These are phyloP conservation scores for Pythium myriotylum DNA, from an alignment of 352 stramenopile genomes.

Conservation along the genomic window DNA sequence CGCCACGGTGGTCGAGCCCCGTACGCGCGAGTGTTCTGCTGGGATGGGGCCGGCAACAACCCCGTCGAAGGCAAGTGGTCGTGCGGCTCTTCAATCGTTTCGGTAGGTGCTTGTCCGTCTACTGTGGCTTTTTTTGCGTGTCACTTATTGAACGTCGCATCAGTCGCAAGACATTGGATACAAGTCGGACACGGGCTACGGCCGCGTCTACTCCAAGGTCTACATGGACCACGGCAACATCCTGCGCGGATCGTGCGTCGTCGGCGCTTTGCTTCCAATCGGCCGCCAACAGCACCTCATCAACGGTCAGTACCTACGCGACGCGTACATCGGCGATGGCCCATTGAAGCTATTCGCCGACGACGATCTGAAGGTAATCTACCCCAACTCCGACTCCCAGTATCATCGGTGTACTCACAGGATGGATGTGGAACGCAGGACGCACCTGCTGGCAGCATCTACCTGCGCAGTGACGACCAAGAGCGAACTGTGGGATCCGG, in stretches of 20 bases:
- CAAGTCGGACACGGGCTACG: conserved; percentile 53
- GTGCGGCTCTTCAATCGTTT: conserved; percentile 72
- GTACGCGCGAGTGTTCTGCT: conserved; percentile 79
- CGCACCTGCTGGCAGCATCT: conserved; percentile 43
- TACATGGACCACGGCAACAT: conserved; percentile 82
- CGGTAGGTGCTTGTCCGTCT: conserved; percentile 38
- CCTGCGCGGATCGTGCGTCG: conserved; percentile 68
- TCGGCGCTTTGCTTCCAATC: conserved; percentile 70
- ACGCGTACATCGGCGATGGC: conserved; percentile 76
- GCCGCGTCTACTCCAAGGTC: conserved; percentile 76
- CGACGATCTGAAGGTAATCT: conserved; percentile 66
- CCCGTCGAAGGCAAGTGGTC: conserved; percentile 77
- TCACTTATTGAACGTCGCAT: not conserved
- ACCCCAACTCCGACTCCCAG: too few relatives aligned
- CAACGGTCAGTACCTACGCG: conserved; percentile 65
- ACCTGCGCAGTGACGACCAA: conserved; percentile 85
- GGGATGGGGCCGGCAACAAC: conserved; percentile 66
- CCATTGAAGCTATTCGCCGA: conserved; percentile 70
- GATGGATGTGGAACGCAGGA: not conserved
- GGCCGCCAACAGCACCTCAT: conserved; percentile 81
- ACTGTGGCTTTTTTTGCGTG: not conserved
- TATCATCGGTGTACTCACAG: too few relatives aligned
- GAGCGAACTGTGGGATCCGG: conserved; percentile 84
- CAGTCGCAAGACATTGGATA: conserved; percentile 78
- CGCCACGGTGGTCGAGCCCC: conserved; percentile 76